Evolutionary conservation across 345 rosid genomes (phyloP).

Genomic region (Crucihimalaya himalaica): DNA sequence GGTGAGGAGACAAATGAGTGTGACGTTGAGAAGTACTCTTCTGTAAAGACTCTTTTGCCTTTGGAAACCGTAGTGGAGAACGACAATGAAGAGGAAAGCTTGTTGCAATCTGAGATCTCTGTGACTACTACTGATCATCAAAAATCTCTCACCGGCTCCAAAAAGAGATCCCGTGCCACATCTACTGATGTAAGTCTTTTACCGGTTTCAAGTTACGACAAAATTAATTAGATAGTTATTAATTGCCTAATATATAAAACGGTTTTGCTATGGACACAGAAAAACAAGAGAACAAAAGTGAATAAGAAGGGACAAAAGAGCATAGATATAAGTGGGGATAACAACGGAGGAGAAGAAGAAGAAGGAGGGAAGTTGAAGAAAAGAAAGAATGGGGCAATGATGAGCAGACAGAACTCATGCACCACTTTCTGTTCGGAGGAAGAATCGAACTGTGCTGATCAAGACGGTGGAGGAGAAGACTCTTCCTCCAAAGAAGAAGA

Average conservation of each 20-base stretch:
- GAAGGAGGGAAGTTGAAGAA: slow-evolving; percentile 30
- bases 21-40: slow-evolving; percentile 44
- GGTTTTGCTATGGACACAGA: slow-evolving; percentile 43
- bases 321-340: slow-evolving; percentile 45
- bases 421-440: slow-evolving; percentile 65
- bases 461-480: slow-evolving; percentile 42
- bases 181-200: slow-evolving; percentile 56
- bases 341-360: slow-evolving; percentile 40
- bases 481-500: slow-evolving; percentile 34
- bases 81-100: slow-evolving; percentile 27
- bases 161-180: slow-evolving; percentile 57
- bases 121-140: slow-evolving; percentile 42
- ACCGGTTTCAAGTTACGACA: background rate
- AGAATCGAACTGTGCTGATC: slow-evolving; percentile 51
- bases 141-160: slow-evolving; percentile 39
- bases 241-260: slow-evolving; percentile 10
- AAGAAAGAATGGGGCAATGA: slow-evolving; percentile 36
- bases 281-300: slow-evolving; percentile 49
- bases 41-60: slow-evolving; percentile 32
- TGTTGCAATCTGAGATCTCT: slow-evolving; percentile 39
- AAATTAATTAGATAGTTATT: background rate
- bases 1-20: slow-evolving; percentile 48
- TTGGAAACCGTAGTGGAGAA: slow-evolving; percentile 39
- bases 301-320: slow-evolving; percentile 47
- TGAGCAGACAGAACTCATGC: slow-evolving; percentile 49